Evolutionary conservation across 768 basidiomycete genomes (phyloP), one percentile per base, ranked within the genome.

Genomic region (Auricularia sp.): DNA sequence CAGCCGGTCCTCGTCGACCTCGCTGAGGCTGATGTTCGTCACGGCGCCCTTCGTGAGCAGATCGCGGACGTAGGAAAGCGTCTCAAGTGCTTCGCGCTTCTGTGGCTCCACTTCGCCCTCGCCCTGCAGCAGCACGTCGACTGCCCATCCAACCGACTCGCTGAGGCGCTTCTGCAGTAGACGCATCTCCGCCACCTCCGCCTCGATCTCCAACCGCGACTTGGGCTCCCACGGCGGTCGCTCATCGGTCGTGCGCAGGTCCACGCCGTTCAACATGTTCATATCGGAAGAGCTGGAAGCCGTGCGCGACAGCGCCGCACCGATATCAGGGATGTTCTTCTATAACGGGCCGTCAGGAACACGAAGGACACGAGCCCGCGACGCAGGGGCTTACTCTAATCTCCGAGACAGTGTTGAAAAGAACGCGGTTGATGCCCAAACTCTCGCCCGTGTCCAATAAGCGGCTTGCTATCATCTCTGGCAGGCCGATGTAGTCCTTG

Each of bases 281-380:
- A 56, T 64, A 5, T 23, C 54, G 12, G 64, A 64, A 2, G 64
- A 18, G 43, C 76, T 67, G 4, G 79, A 80, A 2, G 85, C 81
- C 4, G 87, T 77, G 23, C 84, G 84, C 42, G 83, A 81, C 12
- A 93, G 78, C 12, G 86, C 84, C 8, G 83, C 81, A 11, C 87
- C 79, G n/a, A 94, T 70, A 68, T 96, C 93, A 2, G 93, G 92
- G 12, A 96, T 83, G 72, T 92, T 95, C 63, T 85, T 86, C 91
- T 93, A 66, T 3, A 62, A 66, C 59, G n/a, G 47, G 23, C 34
- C 64, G 44, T 64, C 61, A 67, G 62, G 21, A 60, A 33, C 12
- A 67, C 67, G 64, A 64, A 35, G 62, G 29, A 61, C 68, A 68
- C 56, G 51, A n/a, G 2, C 16, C 18, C 12, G 29, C 14, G 10